A percentile compares a stretch with the other conserved stretches of the same genome.
These are phyloP conservation scores for Nicotiana obtusifolia DNA, from an alignment of 257 asterid genomes.

Conservation along the genomic window DNA sequence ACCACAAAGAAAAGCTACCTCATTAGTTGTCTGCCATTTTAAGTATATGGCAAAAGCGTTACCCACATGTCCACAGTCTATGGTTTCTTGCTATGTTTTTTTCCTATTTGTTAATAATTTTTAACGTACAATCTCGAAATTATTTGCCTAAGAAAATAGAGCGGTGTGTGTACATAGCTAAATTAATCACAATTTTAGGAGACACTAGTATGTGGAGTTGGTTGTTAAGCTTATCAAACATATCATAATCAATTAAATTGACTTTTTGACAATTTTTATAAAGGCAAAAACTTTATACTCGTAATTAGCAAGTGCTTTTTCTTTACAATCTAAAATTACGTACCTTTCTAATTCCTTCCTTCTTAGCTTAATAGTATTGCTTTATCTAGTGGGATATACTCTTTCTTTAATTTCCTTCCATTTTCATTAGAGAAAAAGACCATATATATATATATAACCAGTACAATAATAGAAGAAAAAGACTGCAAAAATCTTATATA, in stretches of 20 bases:
- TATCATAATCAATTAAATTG: conserved; percentile 14
- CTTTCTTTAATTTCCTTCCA: neutral
- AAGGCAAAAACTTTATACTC: neutral
- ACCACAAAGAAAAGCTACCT: neutral
- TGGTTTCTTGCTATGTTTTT: neutral
- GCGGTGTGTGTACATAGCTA: neutral
- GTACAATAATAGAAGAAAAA: too few species aligned
- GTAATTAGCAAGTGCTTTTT: neutral
- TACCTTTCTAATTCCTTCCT: neutral
- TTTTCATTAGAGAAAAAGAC: too few species aligned
- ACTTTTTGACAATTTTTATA: conserved; percentile 14
- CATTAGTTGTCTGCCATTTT: conserved; percentile 37
- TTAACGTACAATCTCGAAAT: neutral
- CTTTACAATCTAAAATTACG: neutral
- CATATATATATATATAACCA: too few species aligned
- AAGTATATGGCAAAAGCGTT: conserved; percentile 18
- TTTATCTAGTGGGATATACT: conserved; percentile 29
- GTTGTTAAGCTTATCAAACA: conserved; percentile 5
- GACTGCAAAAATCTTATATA: too few species aligned
- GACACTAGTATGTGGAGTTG: conserved; percentile 9
- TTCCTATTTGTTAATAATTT: neutral
- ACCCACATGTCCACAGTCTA: conserved; percentile 23
- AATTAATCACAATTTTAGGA: neutral
- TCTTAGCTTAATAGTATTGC: neutral
- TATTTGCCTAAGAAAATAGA: neutral